A percentile compares a stretch with the other conserved stretches of the same genome.
Evolutionary conservation across 441 rosid genomes (phyloP).

Genomic region (Erodium trifolium): DNA sequence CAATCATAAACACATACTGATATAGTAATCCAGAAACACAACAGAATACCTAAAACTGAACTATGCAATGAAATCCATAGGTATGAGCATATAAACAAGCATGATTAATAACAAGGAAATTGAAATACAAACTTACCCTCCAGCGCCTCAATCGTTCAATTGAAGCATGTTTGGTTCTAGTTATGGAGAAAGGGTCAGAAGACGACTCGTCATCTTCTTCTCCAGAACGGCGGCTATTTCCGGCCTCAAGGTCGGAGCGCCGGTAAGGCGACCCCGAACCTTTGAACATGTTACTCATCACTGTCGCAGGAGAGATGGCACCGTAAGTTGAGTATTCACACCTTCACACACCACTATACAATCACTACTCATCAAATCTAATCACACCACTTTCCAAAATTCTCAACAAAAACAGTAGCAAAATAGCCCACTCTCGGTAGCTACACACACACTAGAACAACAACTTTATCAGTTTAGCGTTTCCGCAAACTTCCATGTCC

Average conservation of each 20-base stretch:
- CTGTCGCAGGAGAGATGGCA: constrained; percentile 57
- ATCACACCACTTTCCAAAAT: no score
- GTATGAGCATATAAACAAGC: not conserved
- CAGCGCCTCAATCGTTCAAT: constrained; percentile 47
- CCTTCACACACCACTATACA: no score
- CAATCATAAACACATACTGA: not conserved
- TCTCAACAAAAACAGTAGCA: no score
- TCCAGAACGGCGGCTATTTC: constrained; percentile 13
- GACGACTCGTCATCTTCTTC: constrained; percentile 19
- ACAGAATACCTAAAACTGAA: not conserved
- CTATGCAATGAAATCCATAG: not conserved
- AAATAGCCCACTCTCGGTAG: no score
- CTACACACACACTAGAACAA: no score
- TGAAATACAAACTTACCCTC: constrained; percentile 37
- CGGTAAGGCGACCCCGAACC: constrained; percentile 24
- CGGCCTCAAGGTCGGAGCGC: constrained; percentile 46
- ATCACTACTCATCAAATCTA: no score
- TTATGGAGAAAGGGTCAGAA: constrained; percentile 37
- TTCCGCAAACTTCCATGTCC: no score
- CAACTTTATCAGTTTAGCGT: no score
- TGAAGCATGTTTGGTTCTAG: constrained; percentile 49
- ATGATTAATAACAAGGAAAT: not conserved
- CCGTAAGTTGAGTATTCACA: constrained; percentile 23
- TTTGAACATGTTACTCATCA: constrained; percentile 21
- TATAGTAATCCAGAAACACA: not conserved